Base-by-base conservation (phyloP, 495 filamentous ascomycete species). In the Aspergillus nidulans region DNA sequence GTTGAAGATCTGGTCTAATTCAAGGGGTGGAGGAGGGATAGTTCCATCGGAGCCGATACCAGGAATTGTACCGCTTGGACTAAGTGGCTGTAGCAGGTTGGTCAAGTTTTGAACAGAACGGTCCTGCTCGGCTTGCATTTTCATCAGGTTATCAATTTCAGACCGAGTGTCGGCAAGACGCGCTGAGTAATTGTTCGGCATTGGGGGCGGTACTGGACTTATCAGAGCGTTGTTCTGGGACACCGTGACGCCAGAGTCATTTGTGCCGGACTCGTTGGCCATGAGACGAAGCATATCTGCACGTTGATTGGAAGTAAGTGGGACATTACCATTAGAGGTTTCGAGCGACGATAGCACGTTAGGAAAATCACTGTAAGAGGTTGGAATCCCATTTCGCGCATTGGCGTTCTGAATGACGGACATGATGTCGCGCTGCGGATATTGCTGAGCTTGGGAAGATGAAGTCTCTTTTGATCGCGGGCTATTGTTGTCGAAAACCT, bases 371-470 rank as follows among this genome's bases (percentile, higher is more conserved):
- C 75, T 71, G 36, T 77, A 76, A 55, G 68, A 74, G 10, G 76
- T 76, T 43, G 68, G 69, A 57, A 70, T 70, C 26, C 71, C 71
- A 53, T 76, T 80, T 43, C 75, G 82, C 34, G 87, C 85, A 65
- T 91, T 92, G 51, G 86, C 81, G 59, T 86, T 86, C 46, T 91
- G 85, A 62, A 95, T 92, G 49, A 92, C 81, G 58, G 86, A 90
- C 83, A 96, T 88, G 74, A 96, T 95, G 56, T 89, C 85, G 32
- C 85, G 81, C 53, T 85, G 81, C 19, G 83, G 76, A 30, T 48
- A 53, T 41, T 70, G 63, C 12, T 71, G 60, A 61, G 58, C 44
- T 24, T 63, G 56, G 23, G 59, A 61, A 4, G 60, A 40, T 2
- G 61, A 52, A 8, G 58, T 23, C 18, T 60, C 66, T 15, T 58